Conservation (phyloP, 768 basidiomycete species). For the Rhodotorula kratochvilovae region DNA sequence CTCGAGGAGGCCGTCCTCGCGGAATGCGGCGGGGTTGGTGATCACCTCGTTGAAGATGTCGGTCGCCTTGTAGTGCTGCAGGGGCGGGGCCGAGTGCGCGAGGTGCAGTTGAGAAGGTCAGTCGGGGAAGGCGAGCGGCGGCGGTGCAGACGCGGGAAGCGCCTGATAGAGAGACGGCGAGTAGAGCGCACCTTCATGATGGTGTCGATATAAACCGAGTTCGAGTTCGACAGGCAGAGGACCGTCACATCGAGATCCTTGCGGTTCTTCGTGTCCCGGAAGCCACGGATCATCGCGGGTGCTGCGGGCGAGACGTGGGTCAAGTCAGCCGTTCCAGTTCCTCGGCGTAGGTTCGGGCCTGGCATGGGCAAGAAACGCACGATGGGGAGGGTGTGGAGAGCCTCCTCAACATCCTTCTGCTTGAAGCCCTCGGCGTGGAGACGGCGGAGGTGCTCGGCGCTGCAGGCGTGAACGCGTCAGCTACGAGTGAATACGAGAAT, state of each 20-base stretch:
- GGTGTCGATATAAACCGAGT: conserved; percentile 82
- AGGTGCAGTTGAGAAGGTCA: conserved; percentile 83
- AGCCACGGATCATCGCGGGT: conserved; percentile 81
- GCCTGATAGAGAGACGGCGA: conserved; percentile 51
- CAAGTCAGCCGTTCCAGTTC: too few species aligned
- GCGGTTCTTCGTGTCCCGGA: conserved; percentile 66
- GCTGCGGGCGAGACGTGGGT: too few species aligned
- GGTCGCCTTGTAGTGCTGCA: conserved; percentile 72
- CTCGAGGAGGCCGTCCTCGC: conserved; percentile 63
- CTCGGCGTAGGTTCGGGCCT: too few species aligned
- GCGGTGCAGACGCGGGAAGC: conserved; percentile 59
- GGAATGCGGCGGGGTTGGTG: conserved; percentile 88
- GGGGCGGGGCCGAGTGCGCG: conserved; percentile 80
- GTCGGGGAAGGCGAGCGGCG: conserved; percentile 59
- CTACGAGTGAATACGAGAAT: too few species aligned
- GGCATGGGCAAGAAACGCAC: too few species aligned
- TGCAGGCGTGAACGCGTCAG: conserved; percentile 47
- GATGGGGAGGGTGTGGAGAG: conserved; percentile 78
- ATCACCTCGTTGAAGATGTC: conserved; percentile 74
- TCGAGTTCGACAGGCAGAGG: conserved; percentile 90
- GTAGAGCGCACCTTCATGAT: conserved; percentile 65
- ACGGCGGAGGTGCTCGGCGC: conserved; percentile 64
- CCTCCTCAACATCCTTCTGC: conserved; percentile 67
- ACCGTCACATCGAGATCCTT: conserved; percentile 67
- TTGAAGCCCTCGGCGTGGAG: conserved; percentile 66